Conservation (phyloP, 345 rosid species). For the Bruguiera parviflora region DNA sequence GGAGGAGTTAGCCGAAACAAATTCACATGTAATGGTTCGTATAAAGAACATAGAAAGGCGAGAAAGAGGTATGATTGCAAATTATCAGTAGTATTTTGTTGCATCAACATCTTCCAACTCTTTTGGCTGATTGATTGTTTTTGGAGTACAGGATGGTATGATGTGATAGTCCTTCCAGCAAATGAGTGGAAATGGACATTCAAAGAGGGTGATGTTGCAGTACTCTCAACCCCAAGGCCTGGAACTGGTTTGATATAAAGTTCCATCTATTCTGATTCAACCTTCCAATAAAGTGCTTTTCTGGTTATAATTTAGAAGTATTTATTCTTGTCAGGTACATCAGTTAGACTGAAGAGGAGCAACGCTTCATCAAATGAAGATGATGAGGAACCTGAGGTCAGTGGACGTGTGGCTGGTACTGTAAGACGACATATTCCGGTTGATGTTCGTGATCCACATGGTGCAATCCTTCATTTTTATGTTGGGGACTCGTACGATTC, state of each 20-base stretch:
- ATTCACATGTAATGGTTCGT: constrained; percentile 64
- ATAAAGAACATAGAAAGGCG: constrained; percentile 81
- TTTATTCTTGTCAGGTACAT: constrained; percentile 17
- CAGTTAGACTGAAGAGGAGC: constrained; percentile 58
- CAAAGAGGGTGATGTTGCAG: constrained; percentile 99
- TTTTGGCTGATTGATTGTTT: constrained; percentile 27
- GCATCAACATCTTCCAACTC: neutral
- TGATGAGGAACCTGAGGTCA: constrained; percentile 66
- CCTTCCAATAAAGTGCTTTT: neutral
- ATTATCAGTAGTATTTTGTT: neutral
- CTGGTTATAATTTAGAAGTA: neutral
- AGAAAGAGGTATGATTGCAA: constrained; percentile 76
- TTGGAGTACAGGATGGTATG: constrained; percentile 80
- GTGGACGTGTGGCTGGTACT: constrained; percentile 91
- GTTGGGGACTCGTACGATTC: constrained; percentile 78
- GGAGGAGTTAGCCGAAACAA: constrained; percentile 88
- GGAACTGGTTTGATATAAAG: constrained; percentile 53
- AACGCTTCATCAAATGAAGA: constrained; percentile 35
- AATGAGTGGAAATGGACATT: constrained; percentile 88
- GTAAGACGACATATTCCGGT: constrained; percentile 83
- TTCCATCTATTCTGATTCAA: neutral
- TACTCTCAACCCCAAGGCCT: constrained; percentile 78
- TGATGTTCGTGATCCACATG: constrained; percentile 94
- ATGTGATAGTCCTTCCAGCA: constrained; percentile 68
- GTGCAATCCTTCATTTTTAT: constrained; percentile 95